Conservation (phyloP, 352 stramenopile species). For the Pythium biforme region DNA sequence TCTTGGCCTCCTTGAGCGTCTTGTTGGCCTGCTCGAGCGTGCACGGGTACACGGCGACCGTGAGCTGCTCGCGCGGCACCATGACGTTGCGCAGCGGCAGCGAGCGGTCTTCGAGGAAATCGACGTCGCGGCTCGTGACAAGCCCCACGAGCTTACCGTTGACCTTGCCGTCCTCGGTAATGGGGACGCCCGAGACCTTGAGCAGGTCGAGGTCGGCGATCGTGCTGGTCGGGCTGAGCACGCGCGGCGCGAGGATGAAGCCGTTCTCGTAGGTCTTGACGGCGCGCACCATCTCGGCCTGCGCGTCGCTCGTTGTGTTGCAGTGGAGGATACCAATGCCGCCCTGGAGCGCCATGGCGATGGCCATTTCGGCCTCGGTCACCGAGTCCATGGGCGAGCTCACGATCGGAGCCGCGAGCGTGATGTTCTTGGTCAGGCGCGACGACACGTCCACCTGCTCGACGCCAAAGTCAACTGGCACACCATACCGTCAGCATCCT, state of each 20-base stretch:
- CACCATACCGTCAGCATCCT: neutral
- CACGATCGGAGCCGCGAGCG: conserved; percentile 92
- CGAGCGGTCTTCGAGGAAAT: conserved; percentile 94
- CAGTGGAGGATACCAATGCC: conserved; percentile 99
- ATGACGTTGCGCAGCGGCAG: conserved; percentile 68
- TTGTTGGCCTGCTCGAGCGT: conserved; percentile 95
- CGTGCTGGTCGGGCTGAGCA: conserved; percentile 90
- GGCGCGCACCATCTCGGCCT: conserved; percentile 86
- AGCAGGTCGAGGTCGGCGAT: conserved; percentile 92
- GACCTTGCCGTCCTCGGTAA: conserved; percentile 95
- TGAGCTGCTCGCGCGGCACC: conserved; percentile 77
- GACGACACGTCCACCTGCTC: conserved; percentile 93
- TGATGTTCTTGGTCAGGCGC: conserved; percentile 90
- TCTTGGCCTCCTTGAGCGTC: conserved; percentile 96
- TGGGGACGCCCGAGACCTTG: conserved; percentile 96
- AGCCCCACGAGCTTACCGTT: conserved; percentile 96
- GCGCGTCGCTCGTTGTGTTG: conserved; percentile 95
- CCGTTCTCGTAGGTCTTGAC: conserved; percentile 99
- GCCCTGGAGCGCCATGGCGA: conserved; percentile 97
- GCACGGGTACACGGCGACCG: conserved; percentile 91
- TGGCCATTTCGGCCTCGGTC: conserved; percentile 98
- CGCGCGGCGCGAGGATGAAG: conserved; percentile 98
- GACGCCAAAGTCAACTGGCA: conserved; percentile 90
- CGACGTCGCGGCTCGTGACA: conserved; percentile 97
- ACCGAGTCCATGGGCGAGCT: conserved; percentile 99